Conservation (phyloP, 257 asterid species). For the Leonotis leonurus region DNA sequence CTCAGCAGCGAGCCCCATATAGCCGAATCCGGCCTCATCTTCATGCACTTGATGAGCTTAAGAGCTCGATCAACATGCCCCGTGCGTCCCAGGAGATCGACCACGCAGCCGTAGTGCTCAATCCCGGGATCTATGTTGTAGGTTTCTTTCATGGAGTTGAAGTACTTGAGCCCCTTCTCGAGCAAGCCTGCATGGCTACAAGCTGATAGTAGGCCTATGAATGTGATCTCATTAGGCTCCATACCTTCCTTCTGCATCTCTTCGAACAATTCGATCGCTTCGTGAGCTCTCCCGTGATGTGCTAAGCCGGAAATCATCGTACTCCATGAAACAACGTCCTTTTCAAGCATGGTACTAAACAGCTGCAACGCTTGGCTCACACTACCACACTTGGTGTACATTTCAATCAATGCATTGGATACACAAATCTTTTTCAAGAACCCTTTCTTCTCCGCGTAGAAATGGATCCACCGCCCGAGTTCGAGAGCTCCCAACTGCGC, state of each 20-base stretch:
- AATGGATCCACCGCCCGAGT: constrained; percentile 72
- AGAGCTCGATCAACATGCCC: constrained; percentile 60
- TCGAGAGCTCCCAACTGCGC: constrained; percentile 69
- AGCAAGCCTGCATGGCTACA: constrained; percentile 69
- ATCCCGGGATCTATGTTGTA: constrained; percentile 47
- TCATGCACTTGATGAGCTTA: constrained; percentile 46
- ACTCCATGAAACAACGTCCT: constrained; percentile 76
- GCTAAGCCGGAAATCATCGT: constrained; percentile 71
- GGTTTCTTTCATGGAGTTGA: constrained; percentile 44
- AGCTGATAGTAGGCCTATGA: constrained; percentile 69
- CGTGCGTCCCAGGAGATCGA: constrained; percentile 64
- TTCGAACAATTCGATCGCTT: constrained; percentile 45
- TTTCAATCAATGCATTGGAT: constrained; percentile 71
- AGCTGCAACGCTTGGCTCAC: constrained; percentile 48
- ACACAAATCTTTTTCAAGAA: constrained; percentile 37
- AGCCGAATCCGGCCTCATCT: constrained; percentile 55
- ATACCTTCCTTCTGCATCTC: constrained; percentile 43
- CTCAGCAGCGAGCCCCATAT: constrained; percentile 82
- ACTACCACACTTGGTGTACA: constrained; percentile 80
- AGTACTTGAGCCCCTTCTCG: constrained; percentile 49
- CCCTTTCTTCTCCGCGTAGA: constrained; percentile 46
- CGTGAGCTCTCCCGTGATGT: constrained; percentile 64
- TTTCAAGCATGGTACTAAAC: constrained; percentile 38
- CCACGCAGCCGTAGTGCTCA: constrained; percentile 70
- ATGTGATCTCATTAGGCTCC: constrained; percentile 67